phyloP scores from a whole-genome alignment of 139 green algal genomes.

The Asterochloris sp. region DNA sequence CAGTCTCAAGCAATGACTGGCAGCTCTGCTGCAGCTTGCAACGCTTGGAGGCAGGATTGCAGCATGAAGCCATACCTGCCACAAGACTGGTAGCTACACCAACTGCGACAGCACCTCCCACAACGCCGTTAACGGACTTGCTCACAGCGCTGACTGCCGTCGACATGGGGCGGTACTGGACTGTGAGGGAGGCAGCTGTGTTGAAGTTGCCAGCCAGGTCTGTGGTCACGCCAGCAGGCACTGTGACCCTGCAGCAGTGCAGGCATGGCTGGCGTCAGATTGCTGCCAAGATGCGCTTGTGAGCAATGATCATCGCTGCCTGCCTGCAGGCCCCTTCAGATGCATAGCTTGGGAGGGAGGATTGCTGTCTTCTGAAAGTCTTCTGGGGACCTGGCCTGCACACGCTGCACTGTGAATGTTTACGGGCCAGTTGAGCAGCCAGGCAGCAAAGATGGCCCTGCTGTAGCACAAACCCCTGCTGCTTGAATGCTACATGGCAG shows the following conservation, averaged over 20 bases:
- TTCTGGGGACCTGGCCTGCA: neutral
- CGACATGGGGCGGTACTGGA: constrained; percentile 25
- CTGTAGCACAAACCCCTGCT: too few species aligned
- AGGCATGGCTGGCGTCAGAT: neutral
- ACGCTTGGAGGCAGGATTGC: too few species aligned
- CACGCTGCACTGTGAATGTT: too few species aligned
- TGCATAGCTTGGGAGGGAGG: neutral
- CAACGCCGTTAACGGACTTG: constrained; percentile 22
- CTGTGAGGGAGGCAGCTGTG: constrained; percentile 2
- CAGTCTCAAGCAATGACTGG: too few species aligned
- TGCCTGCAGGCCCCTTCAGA: too few species aligned
- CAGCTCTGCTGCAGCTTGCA: too few species aligned
- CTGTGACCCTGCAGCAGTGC: constrained; percentile 19
- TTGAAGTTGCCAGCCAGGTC: constrained; percentile 34
- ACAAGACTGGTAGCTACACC: constrained; percentile 7
- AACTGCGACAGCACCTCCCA: constrained; percentile 15
- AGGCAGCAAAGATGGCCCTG: too few species aligned
- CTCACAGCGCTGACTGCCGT: neutral
- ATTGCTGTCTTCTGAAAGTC: neutral
- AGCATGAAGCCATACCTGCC: neutral
- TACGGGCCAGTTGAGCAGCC: too few species aligned
- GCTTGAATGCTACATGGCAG: too few species aligned
- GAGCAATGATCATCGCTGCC: too few species aligned
- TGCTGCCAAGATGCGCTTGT: neutral
- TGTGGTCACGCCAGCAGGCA: constrained; percentile 18